Percentiles rank a stretch among this genome's conserved stretches.
These are phyloP conservation scores for Boletales sp. DNA, from an alignment of 768 basidiomycete genomes.

Conservation along the genomic window DNA sequence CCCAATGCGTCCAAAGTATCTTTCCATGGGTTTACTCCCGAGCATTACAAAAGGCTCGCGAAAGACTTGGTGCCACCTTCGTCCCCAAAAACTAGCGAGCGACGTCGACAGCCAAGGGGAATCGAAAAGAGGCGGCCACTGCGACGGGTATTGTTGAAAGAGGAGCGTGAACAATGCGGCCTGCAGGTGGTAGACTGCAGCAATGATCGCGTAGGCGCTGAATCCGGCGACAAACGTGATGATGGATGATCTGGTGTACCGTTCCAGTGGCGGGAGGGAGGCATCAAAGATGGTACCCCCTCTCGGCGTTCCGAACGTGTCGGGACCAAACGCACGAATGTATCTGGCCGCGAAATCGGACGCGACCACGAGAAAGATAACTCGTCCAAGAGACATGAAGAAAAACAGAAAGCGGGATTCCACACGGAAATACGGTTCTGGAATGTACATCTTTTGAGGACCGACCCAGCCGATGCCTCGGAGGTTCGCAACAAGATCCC, in stretches of 20 bases:
- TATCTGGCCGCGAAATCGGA: conserved; percentile 3
- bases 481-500: conserved; percentile 22
- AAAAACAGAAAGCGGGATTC: conserved; percentile 19
- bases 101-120: conserved; percentile 56
- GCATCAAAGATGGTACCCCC: conserved; percentile 39
- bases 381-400: conserved; percentile 12
- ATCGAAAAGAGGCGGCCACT: conserved; percentile 66
- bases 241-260: conserved; percentile 41
- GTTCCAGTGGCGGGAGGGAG: conserved; percentile 28
- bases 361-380: neutral
- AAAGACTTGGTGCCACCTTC: conserved; percentile 68
- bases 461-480: conserved; percentile 28
- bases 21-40: conserved; percentile 43
- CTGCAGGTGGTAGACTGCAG: conserved; percentile 38
- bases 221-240: conserved; percentile 44
- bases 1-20: conserved; percentile 46
- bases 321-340: conserved; percentile 32
- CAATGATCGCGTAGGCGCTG: conserved; percentile 43
- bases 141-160: conserved; percentile 44
- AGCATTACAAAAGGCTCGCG: conserved; percentile 51
- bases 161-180: conserved; percentile 44
- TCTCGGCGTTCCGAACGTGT: conserved; percentile 32
- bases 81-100: conserved; percentile 59
- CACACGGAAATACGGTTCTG: conserved; percentile 10
- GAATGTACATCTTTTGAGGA: conserved; percentile 10